Evolutionary conservation across 2,329 filamentous ascomycete genomes (phyloP).

Genomic region (Aspergillus thermomutatus): DNA sequence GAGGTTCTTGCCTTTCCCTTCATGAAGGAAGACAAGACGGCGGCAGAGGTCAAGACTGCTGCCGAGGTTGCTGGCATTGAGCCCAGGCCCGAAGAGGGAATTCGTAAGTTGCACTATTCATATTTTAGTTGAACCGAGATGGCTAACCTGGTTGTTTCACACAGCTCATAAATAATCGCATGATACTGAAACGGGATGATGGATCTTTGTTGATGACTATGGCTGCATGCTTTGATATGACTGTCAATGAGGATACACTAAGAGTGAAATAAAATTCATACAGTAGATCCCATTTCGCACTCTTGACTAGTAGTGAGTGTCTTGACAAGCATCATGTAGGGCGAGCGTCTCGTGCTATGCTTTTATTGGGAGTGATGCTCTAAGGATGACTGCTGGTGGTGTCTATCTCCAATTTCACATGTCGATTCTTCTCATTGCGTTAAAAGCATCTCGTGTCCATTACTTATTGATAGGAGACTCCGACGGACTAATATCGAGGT

Average conservation of each 20-base stretch:
- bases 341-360: too few species aligned
- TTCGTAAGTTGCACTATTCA: constrained; percentile 39
- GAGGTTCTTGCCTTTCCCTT: constrained; percentile 96
- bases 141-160: constrained; percentile 18
- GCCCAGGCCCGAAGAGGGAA: constrained; percentile 60
- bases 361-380: too few species aligned
- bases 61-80: constrained; percentile 62
- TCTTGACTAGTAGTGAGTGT: not conserved
- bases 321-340: too few species aligned
- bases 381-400: not conserved
- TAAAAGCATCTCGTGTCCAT: too few species aligned
- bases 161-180: constrained; percentile 33
- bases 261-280: constrained; percentile 13
- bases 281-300: constrained; percentile 5
- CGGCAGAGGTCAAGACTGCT: constrained; percentile 46
- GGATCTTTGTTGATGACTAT: constrained; percentile 13
- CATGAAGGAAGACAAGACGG: constrained; percentile 81
- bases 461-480: too few species aligned
- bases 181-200: constrained; percentile 7
- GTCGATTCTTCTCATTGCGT: too few species aligned
- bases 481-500: too few species aligned
- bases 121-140: constrained; percentile 5
- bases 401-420: too few species aligned
- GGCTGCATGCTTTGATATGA: constrained; percentile 17
- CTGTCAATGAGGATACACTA: constrained; percentile 23